Percentiles rank a stretch among this genome's conserved stretches.
These are phyloP conservation scores for Phaffia tasmanica DNA, from an alignment of 768 basidiomycete genomes.

Conservation along the genomic window DNA sequence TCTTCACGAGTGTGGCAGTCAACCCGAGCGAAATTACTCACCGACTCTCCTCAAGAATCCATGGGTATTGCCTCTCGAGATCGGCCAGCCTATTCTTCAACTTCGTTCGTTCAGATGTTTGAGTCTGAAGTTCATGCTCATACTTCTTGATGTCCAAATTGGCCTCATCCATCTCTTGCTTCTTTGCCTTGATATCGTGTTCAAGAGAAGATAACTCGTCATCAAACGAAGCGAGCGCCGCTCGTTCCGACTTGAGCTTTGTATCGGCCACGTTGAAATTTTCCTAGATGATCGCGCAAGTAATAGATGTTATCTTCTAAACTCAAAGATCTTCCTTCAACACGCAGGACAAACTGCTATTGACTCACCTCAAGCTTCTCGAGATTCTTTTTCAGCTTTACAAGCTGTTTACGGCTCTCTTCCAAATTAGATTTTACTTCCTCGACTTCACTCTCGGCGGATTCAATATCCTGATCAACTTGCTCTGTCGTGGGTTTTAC, in stretches of 20 bases:
- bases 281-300: slow-evolving; percentile 29
- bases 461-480: slow-evolving; percentile 60
- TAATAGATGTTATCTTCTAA: too few relatives aligned
- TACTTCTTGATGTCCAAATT: slow-evolving; percentile 56
- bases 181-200: slow-evolving; percentile 67
- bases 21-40: slow-evolving; percentile 41
- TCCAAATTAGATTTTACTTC: slow-evolving; percentile 38
- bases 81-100: slow-evolving; percentile 47
- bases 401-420: slow-evolving; percentile 45
- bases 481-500: slow-evolving; percentile 48
- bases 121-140: slow-evolving; percentile 55
- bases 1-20: neutral
- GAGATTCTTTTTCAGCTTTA: slow-evolving; percentile 47
- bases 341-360: neutral
- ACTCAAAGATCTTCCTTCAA: neutral
- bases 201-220: slow-evolving; percentile 77
- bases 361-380: slow-evolving; percentile 43
- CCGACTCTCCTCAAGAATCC: slow-evolving; percentile 83
- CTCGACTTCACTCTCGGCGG: slow-evolving; percentile 42
- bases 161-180: slow-evolving; percentile 54
- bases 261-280: slow-evolving; percentile 55
- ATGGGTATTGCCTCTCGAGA: slow-evolving; percentile 71
- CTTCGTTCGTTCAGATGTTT: slow-evolving; percentile 55
- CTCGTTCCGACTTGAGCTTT: slow-evolving; percentile 71
- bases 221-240: slow-evolving; percentile 76